Percentiles rank a stretch among this genome's conserved stretches.
phyloP scores from a whole-genome alignment of 768 basidiomycete genomes.

The Rhodotorula taiwanensis region DNA sequence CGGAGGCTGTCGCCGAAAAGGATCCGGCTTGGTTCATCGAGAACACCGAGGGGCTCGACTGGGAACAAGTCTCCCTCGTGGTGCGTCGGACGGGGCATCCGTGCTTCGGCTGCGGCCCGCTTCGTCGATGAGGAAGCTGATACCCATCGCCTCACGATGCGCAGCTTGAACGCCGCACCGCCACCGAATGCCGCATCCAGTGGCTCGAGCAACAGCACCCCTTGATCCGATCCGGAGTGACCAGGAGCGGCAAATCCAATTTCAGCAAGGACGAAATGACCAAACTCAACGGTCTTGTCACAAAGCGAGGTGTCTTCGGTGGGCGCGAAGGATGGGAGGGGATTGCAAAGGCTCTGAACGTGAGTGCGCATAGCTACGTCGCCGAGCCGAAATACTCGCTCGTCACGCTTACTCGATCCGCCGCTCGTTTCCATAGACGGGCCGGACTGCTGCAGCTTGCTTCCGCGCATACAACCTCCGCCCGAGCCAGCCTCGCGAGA shows the following conservation, averaged over 20 bases:
- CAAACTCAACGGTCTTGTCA: neutral
- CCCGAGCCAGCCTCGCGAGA: neutral
- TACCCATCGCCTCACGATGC: neutral
- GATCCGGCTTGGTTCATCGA: slow-evolving; percentile 10
- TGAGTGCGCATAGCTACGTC: too few relatives aligned
- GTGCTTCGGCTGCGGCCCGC: too few relatives aligned
- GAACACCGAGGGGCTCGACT: slow-evolving; percentile 16
- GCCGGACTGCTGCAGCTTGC: slow-evolving; percentile 14
- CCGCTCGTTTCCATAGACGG: slow-evolving; percentile 2
- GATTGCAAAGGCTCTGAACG: slow-evolving; percentile 21
- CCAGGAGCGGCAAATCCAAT: neutral
- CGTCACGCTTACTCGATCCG: too few relatives aligned
- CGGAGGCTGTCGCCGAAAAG: neutral
- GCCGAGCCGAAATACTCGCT: too few relatives aligned
- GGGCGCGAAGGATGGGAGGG: slow-evolving; percentile 14
- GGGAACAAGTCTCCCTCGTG: slow-evolving; percentile 15
- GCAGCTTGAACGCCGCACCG: slow-evolving; percentile 13
- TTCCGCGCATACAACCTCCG: slow-evolving; percentile 10
- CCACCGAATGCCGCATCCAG: slow-evolving; percentile 27
- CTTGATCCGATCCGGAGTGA: neutral
- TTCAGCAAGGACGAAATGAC: neutral
- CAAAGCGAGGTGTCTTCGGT: neutral
- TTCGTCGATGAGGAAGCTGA: too few relatives aligned
- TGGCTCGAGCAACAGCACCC: slow-evolving; percentile 35
- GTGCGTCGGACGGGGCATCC: slow-evolving; percentile 11